phyloP scores from a whole-genome alignment of 169 alveolate genomes.

The Pseudocohnilembus persalinus region DNA sequence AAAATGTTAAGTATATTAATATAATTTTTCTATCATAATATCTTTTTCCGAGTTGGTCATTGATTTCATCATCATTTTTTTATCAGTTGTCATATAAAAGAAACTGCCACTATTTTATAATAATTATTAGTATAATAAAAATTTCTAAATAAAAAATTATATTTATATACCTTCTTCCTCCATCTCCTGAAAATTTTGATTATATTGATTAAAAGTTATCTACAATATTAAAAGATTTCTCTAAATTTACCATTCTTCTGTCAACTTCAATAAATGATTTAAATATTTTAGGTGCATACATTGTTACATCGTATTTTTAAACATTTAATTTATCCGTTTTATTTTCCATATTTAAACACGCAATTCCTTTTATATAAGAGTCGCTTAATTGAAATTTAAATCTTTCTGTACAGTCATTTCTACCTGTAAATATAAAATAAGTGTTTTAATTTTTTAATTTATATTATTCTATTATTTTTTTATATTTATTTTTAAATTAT shows the following conservation, averaged over 20 bases:
- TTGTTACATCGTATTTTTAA: constrained; percentile 16
- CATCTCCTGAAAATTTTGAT: constrained; percentile 20
- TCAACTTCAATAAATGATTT: constrained; percentile 7
- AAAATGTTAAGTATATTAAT: constrained; percentile 30
- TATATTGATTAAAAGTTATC: background rate
- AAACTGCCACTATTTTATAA: constrained; percentile 47
- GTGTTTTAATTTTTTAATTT: background rate
- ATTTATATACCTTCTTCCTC: background rate
- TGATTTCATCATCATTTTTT: constrained; percentile 31
- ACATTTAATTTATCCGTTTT: constrained; percentile 1
- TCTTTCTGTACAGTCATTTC: background rate
- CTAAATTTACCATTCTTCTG: constrained; percentile 16
- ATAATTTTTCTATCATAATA: constrained; percentile 3
- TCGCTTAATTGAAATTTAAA: background rate
- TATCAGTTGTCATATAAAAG: constrained; percentile 31
- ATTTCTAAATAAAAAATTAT: no score
- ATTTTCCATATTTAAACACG: background rate
- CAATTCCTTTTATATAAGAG: background rate
- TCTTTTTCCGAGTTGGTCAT: constrained; percentile 22
- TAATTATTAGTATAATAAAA: no score
- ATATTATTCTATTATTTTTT: background rate
- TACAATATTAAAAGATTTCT: background rate
- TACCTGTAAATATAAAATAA: background rate
- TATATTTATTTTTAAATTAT: no score
- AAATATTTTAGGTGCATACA: constrained; percentile 27